A percentile compares a stretch with the other conserved stretches of the same genome.
phyloP scores from a whole-genome alignment of 352 stramenopile genomes.

The Phytophthora brassicae region DNA sequence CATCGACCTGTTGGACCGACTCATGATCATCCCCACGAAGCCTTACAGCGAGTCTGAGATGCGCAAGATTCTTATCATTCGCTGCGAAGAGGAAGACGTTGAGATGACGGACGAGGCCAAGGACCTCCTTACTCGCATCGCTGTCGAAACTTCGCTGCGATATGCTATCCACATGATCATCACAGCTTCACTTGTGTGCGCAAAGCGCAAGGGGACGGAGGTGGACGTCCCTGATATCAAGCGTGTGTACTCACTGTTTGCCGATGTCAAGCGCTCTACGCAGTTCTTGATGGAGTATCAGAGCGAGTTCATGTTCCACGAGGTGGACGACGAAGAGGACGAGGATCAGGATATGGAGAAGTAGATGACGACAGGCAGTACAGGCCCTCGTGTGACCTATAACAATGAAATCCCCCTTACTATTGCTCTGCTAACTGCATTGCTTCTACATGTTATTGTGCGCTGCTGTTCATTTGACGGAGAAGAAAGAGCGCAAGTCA shows the following conservation, averaged over 20 bases:
- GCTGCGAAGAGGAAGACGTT: constrained; percentile 98
- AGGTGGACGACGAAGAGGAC: constrained; percentile 64
- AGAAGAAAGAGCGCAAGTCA: constrained; percentile 73
- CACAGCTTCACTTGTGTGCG: constrained; percentile 93
- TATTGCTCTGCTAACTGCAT: constrained; percentile 32
- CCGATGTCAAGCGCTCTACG: constrained; percentile 98
- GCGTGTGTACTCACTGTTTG: constrained; percentile 96
- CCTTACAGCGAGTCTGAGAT: constrained; percentile 97
- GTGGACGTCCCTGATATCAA: constrained; percentile 93
- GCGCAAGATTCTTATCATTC: constrained; percentile 96
- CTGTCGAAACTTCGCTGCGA: constrained; percentile 96
- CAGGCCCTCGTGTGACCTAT: constrained; percentile 30
- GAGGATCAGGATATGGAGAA: constrained; percentile 36
- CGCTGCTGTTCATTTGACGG: constrained; percentile 27
- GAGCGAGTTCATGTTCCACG: constrained; percentile 99
- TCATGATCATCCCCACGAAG: constrained; percentile 99
- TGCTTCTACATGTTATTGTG: constrained; percentile 21
- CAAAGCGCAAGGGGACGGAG: constrained; percentile 92
- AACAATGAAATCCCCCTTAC: constrained; percentile 32
- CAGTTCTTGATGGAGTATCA: constrained; percentile 99
- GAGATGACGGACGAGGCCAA: constrained; percentile 97
- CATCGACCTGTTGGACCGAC: constrained; percentile 97
- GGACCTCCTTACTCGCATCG: constrained; percentile 98
- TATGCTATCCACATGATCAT: constrained; percentile 99
- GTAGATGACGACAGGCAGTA: constrained; percentile 18